Percentiles rank a stretch among this genome's conserved stretches.
Evolutionary conservation across 257 asterid species (phyloP).

Genomic region (Nicotiana tomentosiformis): DNA sequence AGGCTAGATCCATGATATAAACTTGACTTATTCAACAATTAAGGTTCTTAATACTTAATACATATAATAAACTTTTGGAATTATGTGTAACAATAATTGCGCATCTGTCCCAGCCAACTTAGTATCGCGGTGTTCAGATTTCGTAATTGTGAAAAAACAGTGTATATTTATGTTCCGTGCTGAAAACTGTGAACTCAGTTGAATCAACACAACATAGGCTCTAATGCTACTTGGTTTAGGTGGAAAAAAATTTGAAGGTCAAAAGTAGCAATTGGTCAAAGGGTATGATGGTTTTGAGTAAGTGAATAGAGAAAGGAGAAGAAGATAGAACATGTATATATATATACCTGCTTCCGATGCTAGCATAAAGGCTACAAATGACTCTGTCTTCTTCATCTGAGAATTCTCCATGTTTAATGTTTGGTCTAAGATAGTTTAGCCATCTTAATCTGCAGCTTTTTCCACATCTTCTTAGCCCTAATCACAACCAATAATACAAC

Average conservation of each 20-base stretch:
- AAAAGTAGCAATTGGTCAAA: no score
- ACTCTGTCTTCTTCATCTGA: slow-evolving; percentile 62
- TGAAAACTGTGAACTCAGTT: not conserved
- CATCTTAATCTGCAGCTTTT: slow-evolving; percentile 86
- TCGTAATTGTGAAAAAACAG: not conserved
- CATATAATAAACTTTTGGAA: not conserved
- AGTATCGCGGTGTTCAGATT: not conserved
- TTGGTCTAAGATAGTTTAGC: slow-evolving; percentile 84
- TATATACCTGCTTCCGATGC: slow-evolving; percentile 80
- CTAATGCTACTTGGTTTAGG: no score
- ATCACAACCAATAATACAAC: not conserved
- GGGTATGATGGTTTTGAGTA: no score
- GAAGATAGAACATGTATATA: not conserved
- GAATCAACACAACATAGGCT: not conserved
- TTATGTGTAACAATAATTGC: not conserved
- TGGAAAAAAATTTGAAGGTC: no score
- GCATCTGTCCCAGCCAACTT: no score
- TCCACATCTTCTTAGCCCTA: slow-evolving; percentile 73
- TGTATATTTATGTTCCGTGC: no score
- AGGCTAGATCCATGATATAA: not conserved
- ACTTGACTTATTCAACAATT: not conserved
- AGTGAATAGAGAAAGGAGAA: no score
- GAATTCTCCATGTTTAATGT: slow-evolving; percentile 78
- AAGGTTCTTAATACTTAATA: not conserved
- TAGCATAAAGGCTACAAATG: slow-evolving; percentile 60